Conservation (phyloP, 1,139 yeast genomes). For the Torulaspora pretoriensis region DNA sequence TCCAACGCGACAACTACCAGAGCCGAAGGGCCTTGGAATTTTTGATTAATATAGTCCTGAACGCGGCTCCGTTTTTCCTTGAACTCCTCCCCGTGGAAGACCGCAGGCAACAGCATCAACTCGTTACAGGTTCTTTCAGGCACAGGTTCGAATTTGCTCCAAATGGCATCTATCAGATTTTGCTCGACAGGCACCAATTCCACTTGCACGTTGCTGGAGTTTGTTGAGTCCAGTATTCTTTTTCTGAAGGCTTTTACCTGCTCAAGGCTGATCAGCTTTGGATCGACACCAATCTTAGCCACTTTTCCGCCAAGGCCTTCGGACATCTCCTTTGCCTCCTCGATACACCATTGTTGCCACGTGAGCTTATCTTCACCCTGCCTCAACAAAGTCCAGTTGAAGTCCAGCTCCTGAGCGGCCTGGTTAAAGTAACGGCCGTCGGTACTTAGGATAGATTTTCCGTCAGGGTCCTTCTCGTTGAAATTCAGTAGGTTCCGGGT, state of each 20-base stretch:
- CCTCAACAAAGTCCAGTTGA: slow-evolving; percentile 79
- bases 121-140: slow-evolving; percentile 47
- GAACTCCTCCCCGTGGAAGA: slow-evolving; percentile 49
- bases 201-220: slow-evolving; percentile 40
- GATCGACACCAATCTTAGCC: slow-evolving; percentile 49
- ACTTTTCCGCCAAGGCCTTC: slow-evolving; percentile 38
- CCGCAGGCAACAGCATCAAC: slow-evolving; percentile 44
- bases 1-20: slow-evolving; percentile 73
- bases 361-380: slow-evolving; percentile 74
- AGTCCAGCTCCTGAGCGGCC: slow-evolving; percentile 82
- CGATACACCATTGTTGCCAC: slow-evolving; percentile 85
- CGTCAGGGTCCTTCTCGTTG: slow-evolving; percentile 38
- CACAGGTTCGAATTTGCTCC: slow-evolving; percentile 52
- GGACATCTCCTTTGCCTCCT: slow-evolving; percentile 56
- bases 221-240: slow-evolving; percentile 29
- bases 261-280: slow-evolving; percentile 59
- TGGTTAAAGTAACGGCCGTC: slow-evolving; percentile 95
- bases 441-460: slow-evolving; percentile 76
- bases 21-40: slow-evolving; percentile 35
- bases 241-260: slow-evolving; percentile 39
- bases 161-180: slow-evolving; percentile 72
- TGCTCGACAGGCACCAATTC: slow-evolving; percentile 59
- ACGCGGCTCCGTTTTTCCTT: slow-evolving; percentile 39
- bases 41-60: slow-evolving; percentile 35
- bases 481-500: slow-evolving; percentile 58